Base-by-base conservation (phyloP, 257 asterid species). In the Rehmannia glutinosa region DNA sequence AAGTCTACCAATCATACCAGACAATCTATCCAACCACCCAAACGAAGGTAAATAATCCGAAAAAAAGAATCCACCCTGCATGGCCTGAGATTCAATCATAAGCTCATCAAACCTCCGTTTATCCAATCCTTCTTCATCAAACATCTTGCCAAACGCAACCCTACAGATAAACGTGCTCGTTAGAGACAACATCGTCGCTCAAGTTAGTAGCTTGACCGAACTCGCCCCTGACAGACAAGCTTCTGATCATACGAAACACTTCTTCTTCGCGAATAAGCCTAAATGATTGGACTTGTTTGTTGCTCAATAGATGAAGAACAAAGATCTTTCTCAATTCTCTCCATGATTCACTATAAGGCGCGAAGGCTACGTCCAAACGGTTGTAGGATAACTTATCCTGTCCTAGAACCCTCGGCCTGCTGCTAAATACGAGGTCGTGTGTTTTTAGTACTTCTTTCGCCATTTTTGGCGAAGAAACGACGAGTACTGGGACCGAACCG, bases 281-380 rank as follows among this genome's bases (percentile, higher is more conserved):
- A 20, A 79, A 75, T 0, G 81, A 75, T 5, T 75, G 81, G 19
- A 79, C 81, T 3, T 56, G 75, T 53, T 66, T 79, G 70, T 8
- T 75, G 74, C 81, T 79, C 5, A 79, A 36, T 64, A 79, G 84
- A 56, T 75, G 73, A 13, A 68, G 43, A 4, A 79, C 81, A 36
- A 73, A 71, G 0, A 79, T n/a, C n/a, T n/a, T n/a, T n/a, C n/a
- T n/a, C n/a, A n/a, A n/a, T n/a, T n/a, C n/a, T n/a, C n/a, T n/a
- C 80, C 83, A 78, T 0, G 80, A 46, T 1, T 75, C 78, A 16
- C 57, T 30, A 17, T 74, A 78, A 3, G 78, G 83, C 1, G 78
- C 75, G 67, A 78, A 78, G 9, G 73, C 75, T 2, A 71, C 20
- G 52, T 75, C 84, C 3, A 11, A 33, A 13, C 78, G 59, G 11